Percentiles rank a stretch among this genome's conserved stretches.
Conservation (phyloP, 208 protist genomes). For the Crithidia expoeki region DNA sequence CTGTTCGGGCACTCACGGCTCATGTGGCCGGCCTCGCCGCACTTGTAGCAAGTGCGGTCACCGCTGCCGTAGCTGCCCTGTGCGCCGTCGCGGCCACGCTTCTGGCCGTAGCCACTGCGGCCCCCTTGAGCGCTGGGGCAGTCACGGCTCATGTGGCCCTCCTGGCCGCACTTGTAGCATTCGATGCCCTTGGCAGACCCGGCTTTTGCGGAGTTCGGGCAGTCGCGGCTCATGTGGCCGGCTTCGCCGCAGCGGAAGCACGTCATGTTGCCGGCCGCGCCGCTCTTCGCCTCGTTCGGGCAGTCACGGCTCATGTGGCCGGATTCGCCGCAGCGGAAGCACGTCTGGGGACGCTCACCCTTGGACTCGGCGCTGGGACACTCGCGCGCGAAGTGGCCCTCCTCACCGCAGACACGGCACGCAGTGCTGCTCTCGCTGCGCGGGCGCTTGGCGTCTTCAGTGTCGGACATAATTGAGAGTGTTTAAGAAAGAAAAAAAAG, state of each 20-base stretch:
- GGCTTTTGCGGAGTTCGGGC: slow-evolving; percentile 66
- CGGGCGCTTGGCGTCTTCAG: slow-evolving; percentile 33
- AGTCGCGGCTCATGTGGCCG: slow-evolving; percentile 88
- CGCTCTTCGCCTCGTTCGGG: slow-evolving; percentile 47
- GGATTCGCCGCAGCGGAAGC: slow-evolving; percentile 64
- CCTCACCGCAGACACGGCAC: slow-evolving; percentile 83
- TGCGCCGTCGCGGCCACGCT: slow-evolving; percentile 61
- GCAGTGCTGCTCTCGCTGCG: slow-evolving; percentile 36
- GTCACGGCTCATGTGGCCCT: slow-evolving; percentile 78
- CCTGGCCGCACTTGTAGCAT: slow-evolving; percentile 80
- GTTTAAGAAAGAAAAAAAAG: background rate
- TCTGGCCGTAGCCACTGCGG: slow-evolving; percentile 60
- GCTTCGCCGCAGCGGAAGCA: slow-evolving; percentile 85
- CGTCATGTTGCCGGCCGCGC: slow-evolving; percentile 45
- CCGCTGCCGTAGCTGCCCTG: slow-evolving; percentile 54
- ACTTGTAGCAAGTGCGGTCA: slow-evolving; percentile 80
- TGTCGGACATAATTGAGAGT: slow-evolving; percentile 29
- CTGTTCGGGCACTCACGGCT: slow-evolving; percentile 85
- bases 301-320: slow-evolving; percentile 77
- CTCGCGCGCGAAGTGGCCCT: slow-evolving; percentile 85
- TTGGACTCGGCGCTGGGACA: slow-evolving; percentile 69
- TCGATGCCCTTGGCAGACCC: slow-evolving; percentile 52
- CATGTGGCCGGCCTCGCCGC: slow-evolving; percentile 76
- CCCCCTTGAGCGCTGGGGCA: slow-evolving; percentile 63
- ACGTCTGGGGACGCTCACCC: slow-evolving; percentile 40